Evolutionary conservation across 2,329 filamentous ascomycete genomes (phyloP).

Genomic region (Xylariaceae sp.): DNA sequence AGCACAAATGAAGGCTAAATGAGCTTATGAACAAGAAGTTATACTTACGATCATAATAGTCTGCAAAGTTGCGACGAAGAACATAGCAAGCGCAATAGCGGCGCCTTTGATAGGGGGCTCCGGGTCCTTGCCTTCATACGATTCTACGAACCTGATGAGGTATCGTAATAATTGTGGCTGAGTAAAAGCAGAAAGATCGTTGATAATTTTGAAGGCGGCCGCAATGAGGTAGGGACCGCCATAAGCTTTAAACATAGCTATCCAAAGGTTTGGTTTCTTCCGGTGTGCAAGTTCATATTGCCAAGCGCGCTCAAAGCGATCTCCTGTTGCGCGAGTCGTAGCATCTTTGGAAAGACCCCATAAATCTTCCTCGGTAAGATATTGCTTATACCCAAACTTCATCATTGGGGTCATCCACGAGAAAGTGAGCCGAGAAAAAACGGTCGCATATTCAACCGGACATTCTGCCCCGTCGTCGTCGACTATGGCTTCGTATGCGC

Average conservation of each 20-base stretch:
- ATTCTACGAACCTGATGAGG: slow-evolving; percentile 79
- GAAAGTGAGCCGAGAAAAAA: slow-evolving; percentile 92
- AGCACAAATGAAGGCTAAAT: slow-evolving; percentile 16
- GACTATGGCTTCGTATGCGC: slow-evolving; percentile 53
- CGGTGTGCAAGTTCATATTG: slow-evolving; percentile 62
- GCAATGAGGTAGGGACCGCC: slow-evolving; percentile 79
- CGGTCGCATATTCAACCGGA: slow-evolving; percentile 82
- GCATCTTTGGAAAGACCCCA: slow-evolving; percentile 85
- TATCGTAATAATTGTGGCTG: slow-evolving; percentile 87
- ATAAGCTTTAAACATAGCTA: slow-evolving; percentile 78
- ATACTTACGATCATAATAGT: slow-evolving; percentile 68
- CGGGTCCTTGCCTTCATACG: slow-evolving; percentile 61
- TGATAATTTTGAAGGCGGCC: slow-evolving; percentile 81
- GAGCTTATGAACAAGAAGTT: neutral
- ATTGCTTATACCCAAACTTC: slow-evolving; percentile 89
- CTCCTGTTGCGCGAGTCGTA: slow-evolving; percentile 69
- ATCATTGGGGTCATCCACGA: slow-evolving; percentile 99
- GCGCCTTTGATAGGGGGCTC: slow-evolving; percentile 80
- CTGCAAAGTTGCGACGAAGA: slow-evolving; percentile 77
- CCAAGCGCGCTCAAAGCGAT: slow-evolving; percentile 72
- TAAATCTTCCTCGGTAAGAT: slow-evolving; percentile 87
- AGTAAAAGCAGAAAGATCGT: slow-evolving; percentile 79
- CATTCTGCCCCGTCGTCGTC: slow-evolving; percentile 56
- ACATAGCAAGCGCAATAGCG: slow-evolving; percentile 89
- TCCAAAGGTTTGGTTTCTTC: slow-evolving; percentile 77